These are phyloP conservation scores for Sporothrix brasiliensis DNA, from an alignment of 2,329 filamentous ascomycete genomes.

Conservation along the genomic window DNA sequence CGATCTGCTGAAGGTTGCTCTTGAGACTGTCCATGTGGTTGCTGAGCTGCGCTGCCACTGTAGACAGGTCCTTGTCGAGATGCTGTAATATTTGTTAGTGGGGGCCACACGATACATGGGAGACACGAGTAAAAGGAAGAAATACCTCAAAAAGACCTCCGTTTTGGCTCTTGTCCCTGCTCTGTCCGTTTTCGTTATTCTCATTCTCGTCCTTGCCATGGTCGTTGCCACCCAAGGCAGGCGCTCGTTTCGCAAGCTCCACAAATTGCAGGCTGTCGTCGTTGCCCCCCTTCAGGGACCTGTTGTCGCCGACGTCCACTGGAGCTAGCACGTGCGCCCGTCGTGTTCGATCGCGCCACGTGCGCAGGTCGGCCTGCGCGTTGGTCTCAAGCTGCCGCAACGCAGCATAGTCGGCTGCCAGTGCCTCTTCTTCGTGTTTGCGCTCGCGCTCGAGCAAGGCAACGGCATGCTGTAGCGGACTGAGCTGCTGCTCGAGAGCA, in stretches of 20 bases:
- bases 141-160: slow-evolving; percentile 42
- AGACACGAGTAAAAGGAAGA: neutral
- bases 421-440: slow-evolving; percentile 56
- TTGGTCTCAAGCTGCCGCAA: slow-evolving; percentile 58
- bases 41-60: slow-evolving; percentile 53
- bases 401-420: slow-evolving; percentile 59
- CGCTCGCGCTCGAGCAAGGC: slow-evolving; percentile 63
- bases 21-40: slow-evolving; percentile 61
- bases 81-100: slow-evolving; percentile 22
- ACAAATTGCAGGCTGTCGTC: neutral
- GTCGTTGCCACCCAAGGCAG: slow-evolving; percentile 11
- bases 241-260: slow-evolving; percentile 25
- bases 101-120: neutral
- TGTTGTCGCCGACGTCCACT: slow-evolving; percentile 37
- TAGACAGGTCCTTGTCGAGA: slow-evolving; percentile 50
- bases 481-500: slow-evolving; percentile 60
- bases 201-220: slow-evolving; percentile 13
- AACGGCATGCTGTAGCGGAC: slow-evolving; percentile 64
- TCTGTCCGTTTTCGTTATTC: neutral
- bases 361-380: slow-evolving; percentile 56
- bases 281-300: neutral
- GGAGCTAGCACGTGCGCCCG: slow-evolving; percentile 57
- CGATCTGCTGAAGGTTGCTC: slow-evolving; percentile 57
- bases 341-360: slow-evolving; percentile 54
- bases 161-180: neutral